Base-by-base conservation (phyloP, 805 yeast species). In the Scheffersomyces stipitis region DNA sequence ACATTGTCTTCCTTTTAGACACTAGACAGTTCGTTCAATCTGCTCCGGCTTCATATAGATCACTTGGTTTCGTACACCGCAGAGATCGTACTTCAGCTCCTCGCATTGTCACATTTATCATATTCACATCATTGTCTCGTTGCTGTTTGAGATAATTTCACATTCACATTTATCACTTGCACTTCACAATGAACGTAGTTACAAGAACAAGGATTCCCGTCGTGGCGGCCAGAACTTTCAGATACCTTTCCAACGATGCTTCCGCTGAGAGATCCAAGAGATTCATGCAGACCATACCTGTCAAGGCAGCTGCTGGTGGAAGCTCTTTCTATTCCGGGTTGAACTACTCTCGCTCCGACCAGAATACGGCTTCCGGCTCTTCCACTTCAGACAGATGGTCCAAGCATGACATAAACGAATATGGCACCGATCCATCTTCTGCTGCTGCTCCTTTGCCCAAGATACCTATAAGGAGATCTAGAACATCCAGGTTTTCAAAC, bases 281-380 rank as follows among this genome's bases (percentile, higher is more conserved):
- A 39, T 63, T 53, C 43, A 60, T 64, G 47, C 69, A 62, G 43
- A 64, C 70, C 3, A 60, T 61, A 23, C 62, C 66, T 4, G 42
- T 50, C 2, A 38, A 59, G 5, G 34, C 26, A 24, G 51, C 40
- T 28, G 34, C 34, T 9, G 18, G 12, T 18, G 24, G 14, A 13
- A 20, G 26, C 22, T 15, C 28, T 2, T 43, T 39, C 32, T 42
- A 31, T 34, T 46, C 41, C 18, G 39, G 42, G 17, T 38, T 36
- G 36, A 45, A 48, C 36, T 38, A 39, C 37, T 36, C 41, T 41
- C 33, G 34, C 40, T 40, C 28, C 33, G 26, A 33, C 41, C 36
- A 34, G 28, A 14, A 9, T 22, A 33, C 18, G 13, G 31, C 26
- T 28, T 28, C 15, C 29, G 26, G 15, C 40, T 36, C 31, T 42